Percentiles rank a stretch among this genome's conserved stretches.
phyloP scores from a whole-genome alignment of 2,329 filamentous ascomycete species.

The Stachybotrys elegans region DNA sequence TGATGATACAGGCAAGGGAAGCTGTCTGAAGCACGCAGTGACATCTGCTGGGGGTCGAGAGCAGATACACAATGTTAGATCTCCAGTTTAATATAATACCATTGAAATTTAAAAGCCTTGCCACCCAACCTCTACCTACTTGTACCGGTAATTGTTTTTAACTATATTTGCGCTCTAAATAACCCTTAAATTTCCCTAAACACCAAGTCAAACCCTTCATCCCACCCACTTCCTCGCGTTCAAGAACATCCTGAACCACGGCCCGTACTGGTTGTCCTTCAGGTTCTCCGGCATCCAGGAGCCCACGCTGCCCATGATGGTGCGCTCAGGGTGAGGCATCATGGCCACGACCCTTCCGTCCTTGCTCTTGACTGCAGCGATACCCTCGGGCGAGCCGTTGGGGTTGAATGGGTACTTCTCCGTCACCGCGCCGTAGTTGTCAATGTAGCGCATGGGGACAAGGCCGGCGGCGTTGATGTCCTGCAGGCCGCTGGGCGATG shows the following conservation, averaged over 20 bases:
- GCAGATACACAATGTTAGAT: too few species aligned
- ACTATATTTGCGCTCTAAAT: not conserved
- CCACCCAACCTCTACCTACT: not conserved
- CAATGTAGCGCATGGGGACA: constrained; percentile 76
- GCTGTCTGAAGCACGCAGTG: too few species aligned
- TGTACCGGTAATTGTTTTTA: not conserved
- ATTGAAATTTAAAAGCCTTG: not conserved
- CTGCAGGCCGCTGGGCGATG: constrained; percentile 44
- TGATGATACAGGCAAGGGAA: too few species aligned
- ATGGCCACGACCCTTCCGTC: constrained; percentile 80
- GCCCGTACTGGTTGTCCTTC: constrained; percentile 65
- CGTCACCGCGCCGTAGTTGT: constrained; percentile 71
- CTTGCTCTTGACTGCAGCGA: constrained; percentile 71
- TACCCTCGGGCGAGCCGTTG: constrained; percentile 77
- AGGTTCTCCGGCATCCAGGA: constrained; percentile 64
- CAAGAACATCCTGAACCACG: constrained; percentile 82
- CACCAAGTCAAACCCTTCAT: constrained; percentile 21
- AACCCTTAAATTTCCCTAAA: not conserved
- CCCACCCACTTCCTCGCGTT: constrained; percentile 87
- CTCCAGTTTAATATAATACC: not conserved
- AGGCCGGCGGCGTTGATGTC: constrained; percentile 61
- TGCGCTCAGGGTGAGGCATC: constrained; percentile 95
- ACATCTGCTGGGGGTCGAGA: too few species aligned
- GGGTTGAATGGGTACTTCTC: constrained; percentile 83
- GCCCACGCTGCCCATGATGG: constrained; percentile 70